Conservation (phyloP, 441 rosid species). For the Aleurites moluccanus region DNA sequence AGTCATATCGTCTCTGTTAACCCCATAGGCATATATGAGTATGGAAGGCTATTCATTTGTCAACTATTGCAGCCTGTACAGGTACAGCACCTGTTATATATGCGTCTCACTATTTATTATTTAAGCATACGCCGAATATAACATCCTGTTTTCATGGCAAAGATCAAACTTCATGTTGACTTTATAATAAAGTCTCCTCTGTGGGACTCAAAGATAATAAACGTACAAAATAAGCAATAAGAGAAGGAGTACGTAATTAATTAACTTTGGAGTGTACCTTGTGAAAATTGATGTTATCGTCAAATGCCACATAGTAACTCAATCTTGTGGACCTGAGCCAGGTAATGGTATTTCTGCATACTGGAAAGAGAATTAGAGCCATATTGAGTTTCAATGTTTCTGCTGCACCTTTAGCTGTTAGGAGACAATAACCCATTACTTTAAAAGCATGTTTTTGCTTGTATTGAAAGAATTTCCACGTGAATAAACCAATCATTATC, state of each 20-base stretch:
- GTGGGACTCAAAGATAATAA: conserved; percentile 28
- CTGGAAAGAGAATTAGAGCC: conserved; percentile 92
- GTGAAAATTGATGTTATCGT: conserved; percentile 92
- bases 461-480: conserved; percentile 95
- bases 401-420: conserved; percentile 94
- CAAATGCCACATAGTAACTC: conserved; percentile 65
- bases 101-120: not conserved
- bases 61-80: conserved; percentile 23
- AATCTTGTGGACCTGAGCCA: conserved; percentile 88
- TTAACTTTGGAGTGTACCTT: conserved; percentile 50
- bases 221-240: conserved; percentile 29
- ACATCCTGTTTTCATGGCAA: conserved; percentile 9
- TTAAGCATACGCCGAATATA: no score
- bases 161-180: conserved; percentile 34
- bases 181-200: conserved; percentile 11
- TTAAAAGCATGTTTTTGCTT: conserved; percentile 62
- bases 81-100: not conserved
- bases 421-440: conserved; percentile 88
- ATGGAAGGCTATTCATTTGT: conserved; percentile 10
- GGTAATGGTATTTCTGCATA: conserved; percentile 91
- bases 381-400: conserved; percentile 97
- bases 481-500: conserved; percentile 66
- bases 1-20: not conserved
- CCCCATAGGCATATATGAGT: not conserved
- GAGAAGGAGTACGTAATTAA: not conserved